These are phyloP conservation scores for Penicillium fuscoglaucum DNA, from an alignment of 2,329 filamentous ascomycete species.

Conservation along the genomic window DNA sequence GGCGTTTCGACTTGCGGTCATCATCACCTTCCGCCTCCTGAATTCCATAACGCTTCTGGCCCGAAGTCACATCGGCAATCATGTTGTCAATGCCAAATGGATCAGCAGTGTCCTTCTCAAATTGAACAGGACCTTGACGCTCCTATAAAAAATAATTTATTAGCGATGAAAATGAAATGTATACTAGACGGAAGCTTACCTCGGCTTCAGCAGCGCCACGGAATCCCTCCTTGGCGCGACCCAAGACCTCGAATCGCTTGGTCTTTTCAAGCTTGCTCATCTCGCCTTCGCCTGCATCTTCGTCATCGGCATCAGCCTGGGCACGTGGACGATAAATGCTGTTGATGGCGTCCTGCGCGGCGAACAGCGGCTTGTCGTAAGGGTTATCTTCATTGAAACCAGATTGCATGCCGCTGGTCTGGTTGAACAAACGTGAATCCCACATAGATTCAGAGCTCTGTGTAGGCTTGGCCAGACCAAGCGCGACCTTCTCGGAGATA, in stretches of 20 bases:
- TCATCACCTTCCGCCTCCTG: slow-evolving; percentile 40
- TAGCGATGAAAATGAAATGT: background rate
- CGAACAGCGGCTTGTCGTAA: slow-evolving; percentile 96
- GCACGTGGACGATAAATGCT: slow-evolving; percentile 86
- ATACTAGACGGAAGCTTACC: slow-evolving; percentile 48
- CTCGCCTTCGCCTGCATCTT: slow-evolving; percentile 75
- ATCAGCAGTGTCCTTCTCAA: slow-evolving; percentile 84
- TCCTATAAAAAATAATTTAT: slow-evolving; percentile 48
- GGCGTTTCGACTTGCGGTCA: slow-evolving; percentile 61
- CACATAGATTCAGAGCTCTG: slow-evolving; percentile 93
- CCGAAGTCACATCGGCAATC: slow-evolving; percentile 70
- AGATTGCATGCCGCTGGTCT: slow-evolving; percentile 82
- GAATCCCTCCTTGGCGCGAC: slow-evolving; percentile 80
- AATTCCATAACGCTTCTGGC: slow-evolving; percentile 48
- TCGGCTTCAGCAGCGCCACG: slow-evolving; percentile 79
- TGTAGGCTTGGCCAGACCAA: slow-evolving; percentile 92
- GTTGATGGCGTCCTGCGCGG: slow-evolving; percentile 89
- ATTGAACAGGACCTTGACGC: slow-evolving; percentile 89
- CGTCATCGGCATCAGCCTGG: slow-evolving; percentile 70
- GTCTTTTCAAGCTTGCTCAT: slow-evolving; percentile 86
- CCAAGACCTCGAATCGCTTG: slow-evolving; percentile 84
- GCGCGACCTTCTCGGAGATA: slow-evolving; percentile 93
- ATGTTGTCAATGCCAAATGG: slow-evolving; percentile 95
- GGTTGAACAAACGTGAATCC: slow-evolving; percentile 93
- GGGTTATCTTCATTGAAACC: slow-evolving; percentile 97